Base-by-base conservation (phyloP, 2,329 filamentous ascomycete genomes). In the Sporothrix protearum region DNA sequence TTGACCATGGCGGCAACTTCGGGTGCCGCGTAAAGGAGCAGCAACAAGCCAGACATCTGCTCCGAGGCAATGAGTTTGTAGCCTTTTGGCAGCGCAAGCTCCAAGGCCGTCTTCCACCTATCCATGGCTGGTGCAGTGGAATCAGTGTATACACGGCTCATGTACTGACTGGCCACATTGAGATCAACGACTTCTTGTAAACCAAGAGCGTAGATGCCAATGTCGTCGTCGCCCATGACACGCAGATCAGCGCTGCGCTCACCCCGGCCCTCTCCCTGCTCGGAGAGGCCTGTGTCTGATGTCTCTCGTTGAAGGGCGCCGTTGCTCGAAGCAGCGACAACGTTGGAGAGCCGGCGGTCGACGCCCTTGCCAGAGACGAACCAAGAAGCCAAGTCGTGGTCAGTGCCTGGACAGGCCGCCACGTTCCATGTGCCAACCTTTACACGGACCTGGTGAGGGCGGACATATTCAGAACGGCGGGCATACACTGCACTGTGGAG, bases 361-460 rank as follows among this genome's bases (percentile, higher is more conserved):
- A 94, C 81, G 6, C 92, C 92, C 77, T 91, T 88, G 19, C 91
- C 92, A 12, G 89, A 85, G 8, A 96, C 86, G 79, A 99, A 97
- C 96, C 96, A 99, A 42, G 87, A 88, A 8, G 89, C 91, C 5
- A 99, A 83, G 78, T 98, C 96, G 75, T 93, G 92, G 80, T 97
- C 94, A 0, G 93, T 94, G 30, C 92, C 93, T 14, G 92, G 89
- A 75, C 92, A 90, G 1, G 91, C 90, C 3, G 94, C 96, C 19
- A 97, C 93, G 80, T 99, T 99, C 96, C 96, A 99, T 0, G 92
- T 91, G 55, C 95, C 96, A 68, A 99, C 86, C 81, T 97, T 97
- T 80, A 99, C 87, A 75, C 90, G 90, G 76, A 97, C 88, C 68
- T 87, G 87, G 78, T 90, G 90, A 57, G 89, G 87, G 49, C 89